Evolutionary conservation across 495 filamentous ascomycete genomes (phyloP), one percentile per base, ranked within the genome.

Genomic region (Aspergillus nanangensis): DNA sequence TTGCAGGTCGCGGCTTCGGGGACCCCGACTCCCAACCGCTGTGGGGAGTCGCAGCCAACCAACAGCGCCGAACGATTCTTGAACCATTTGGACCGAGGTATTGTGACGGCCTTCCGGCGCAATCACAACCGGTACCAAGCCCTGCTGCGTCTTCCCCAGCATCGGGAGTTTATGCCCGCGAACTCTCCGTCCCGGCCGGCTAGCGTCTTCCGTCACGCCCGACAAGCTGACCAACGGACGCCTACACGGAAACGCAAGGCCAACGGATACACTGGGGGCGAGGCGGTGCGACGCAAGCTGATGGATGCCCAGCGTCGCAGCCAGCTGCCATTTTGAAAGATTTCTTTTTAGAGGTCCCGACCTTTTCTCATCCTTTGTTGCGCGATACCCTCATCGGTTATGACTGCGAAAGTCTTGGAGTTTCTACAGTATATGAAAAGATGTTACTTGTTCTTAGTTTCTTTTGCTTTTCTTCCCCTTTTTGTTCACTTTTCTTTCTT

Each of bases 71-170:
- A 79, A 42, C 57, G 62, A 17, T 78, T 82, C 56, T 70, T 90
- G 29, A 80, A 79, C 42, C 86, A 89, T 46, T 79, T 90, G 43
- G 80, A 84, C 52, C 71, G 77, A 34, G 78, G 81, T 41, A 75
- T 83, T 29, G 86, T 90, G 47, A 86, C 84, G 24, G 83, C 86
- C 7, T 93, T 91, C 69, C 85, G 87, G 32, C 79, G 80, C 29
- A 86, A 90, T 56, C 84, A 91, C 61, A 80, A 79, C 57, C 81
- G 83, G 47, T 83, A 87, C 56, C 77, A 86, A 51, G 75, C 84
- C 27, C 72, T 86, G 45, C 70, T 79, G 49, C 81, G 80, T 60
- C 77, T 80, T 48, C 83, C 80, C 3, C 70, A 74, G 38, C 70
- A 74, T 46, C 65, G 69, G 22, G 70, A 74, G 45, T 74, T 74